Evolutionary conservation across 768 basidiomycete species (phyloP).

Genomic region (Lactarius tabidus): DNA sequence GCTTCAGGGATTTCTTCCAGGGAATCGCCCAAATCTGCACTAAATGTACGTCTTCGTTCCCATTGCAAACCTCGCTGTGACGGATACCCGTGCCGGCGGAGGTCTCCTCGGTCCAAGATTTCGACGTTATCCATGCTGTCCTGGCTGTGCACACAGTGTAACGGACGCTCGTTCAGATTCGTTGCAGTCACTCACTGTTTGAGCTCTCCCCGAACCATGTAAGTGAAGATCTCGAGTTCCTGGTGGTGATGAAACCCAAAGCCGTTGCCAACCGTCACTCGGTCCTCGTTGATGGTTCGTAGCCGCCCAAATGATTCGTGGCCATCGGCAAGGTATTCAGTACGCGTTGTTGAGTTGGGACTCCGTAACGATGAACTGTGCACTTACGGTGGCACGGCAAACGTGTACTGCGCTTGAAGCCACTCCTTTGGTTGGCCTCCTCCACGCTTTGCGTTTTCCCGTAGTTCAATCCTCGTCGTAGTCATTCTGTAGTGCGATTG

Average conservation of each 20-base stretch:
- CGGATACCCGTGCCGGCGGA: slow-evolving; percentile 89
- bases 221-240: slow-evolving; percentile 90
- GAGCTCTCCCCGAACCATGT: slow-evolving; percentile 72
- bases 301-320: slow-evolving; percentile 68
- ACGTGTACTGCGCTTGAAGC: slow-evolving; percentile 64
- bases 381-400: slow-evolving; percentile 61
- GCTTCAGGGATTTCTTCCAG: slow-evolving; percentile 45
- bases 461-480: slow-evolving; percentile 11
- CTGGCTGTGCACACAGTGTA: slow-evolving; percentile 44
- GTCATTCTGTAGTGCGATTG: not conserved
- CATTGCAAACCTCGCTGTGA: slow-evolving; percentile 67
- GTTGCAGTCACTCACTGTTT: slow-evolving; percentile 58
- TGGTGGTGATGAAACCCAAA: slow-evolving; percentile 84
- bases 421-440: slow-evolving; percentile 38
- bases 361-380: no score
- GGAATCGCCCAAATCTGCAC: slow-evolving; percentile 70
- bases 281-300: slow-evolving; percentile 91
- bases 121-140: slow-evolving; percentile 93
- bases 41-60: slow-evolving; percentile 49
- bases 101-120: slow-evolving; percentile 83
- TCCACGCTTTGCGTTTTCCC: slow-evolving; percentile 20
- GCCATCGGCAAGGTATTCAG: slow-evolving; percentile 52
- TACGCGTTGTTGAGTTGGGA: not conserved
- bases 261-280: slow-evolving; percentile 69
- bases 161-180: not conserved